Conservation (phyloP, 2,329 filamentous ascomycete genomes). For the Aspergillus sp. region DNA sequence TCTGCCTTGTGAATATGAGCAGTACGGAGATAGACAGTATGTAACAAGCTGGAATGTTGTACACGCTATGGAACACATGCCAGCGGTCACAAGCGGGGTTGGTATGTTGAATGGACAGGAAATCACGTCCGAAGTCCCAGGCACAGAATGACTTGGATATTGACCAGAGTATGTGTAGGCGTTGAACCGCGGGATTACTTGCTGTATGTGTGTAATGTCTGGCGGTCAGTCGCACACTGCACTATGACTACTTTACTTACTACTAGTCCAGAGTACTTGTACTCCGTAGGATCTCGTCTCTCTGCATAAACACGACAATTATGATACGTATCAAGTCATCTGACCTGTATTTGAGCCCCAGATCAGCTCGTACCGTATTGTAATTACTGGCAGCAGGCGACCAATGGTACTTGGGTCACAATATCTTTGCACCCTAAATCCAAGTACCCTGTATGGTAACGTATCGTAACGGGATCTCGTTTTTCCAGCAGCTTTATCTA, state of each 20-base stretch:
- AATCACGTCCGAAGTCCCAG: background rate
- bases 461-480: background rate
- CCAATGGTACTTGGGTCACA: no score
- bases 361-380: no score
- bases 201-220: background rate
- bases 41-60: background rate
- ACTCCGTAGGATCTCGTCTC: background rate
- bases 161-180: background rate
- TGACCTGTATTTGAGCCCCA: no score
- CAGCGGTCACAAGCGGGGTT: background rate
- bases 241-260: no score
- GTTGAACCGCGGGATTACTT: background rate
- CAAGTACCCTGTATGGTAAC: background rate
- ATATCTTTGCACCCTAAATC: no score
- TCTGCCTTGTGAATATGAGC: background rate
- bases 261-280: background rate
- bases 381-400: no score
- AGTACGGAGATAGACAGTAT: background rate
- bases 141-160: background rate
- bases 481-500: constrained; percentile 10
- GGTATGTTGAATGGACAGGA: background rate
- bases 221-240: no score
- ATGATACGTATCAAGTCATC: background rate
- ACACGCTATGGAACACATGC: background rate
- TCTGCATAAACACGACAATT: background rate